Evolutionary conservation across 2,329 filamentous ascomycete genomes (phyloP).

Genomic region (Curvularia sp.): DNA sequence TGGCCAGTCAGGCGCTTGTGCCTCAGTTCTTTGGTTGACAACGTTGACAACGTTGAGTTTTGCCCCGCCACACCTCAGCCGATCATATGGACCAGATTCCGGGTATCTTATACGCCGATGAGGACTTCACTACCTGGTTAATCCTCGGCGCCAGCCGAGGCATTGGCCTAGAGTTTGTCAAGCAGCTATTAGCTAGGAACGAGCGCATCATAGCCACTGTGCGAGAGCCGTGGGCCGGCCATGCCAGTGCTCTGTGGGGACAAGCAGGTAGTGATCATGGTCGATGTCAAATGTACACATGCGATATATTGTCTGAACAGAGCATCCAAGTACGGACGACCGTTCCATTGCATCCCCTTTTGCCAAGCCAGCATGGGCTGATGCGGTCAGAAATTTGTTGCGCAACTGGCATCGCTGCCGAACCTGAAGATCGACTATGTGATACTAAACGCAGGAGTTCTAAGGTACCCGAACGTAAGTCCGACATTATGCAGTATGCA

Average conservation of each 20-base stretch:
- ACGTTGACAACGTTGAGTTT: slow-evolving; percentile 25
- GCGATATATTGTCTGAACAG: slow-evolving; percentile 61
- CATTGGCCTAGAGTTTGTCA: slow-evolving; percentile 62
- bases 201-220: slow-evolving; percentile 62
- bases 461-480: slow-evolving; percentile 64
- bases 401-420: slow-evolving; percentile 50
- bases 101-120: slow-evolving; percentile 52
- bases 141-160: slow-evolving; percentile 58
- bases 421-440: slow-evolving; percentile 61
- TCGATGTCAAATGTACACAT: slow-evolving; percentile 58
- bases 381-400: slow-evolving; percentile 52
- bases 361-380: neutral
- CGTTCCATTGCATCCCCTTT: neutral
- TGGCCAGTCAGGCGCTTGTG: slow-evolving; percentile 4
- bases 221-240: slow-evolving; percentile 52
- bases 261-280: slow-evolving; percentile 55
- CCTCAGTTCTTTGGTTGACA: slow-evolving; percentile 17
- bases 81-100: slow-evolving; percentile 54
- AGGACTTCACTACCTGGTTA: slow-evolving; percentile 55
- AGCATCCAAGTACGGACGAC: slow-evolving; percentile 57
- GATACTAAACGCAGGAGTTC: slow-evolving; percentile 64
- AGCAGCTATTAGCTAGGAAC: slow-evolving; percentile 57
- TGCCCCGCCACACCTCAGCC: slow-evolving; percentile 24
- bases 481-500: slow-evolving; percentile 12
- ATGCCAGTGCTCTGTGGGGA: slow-evolving; percentile 53